Evolutionary conservation across 768 basidiomycete genomes (phyloP).

Genomic region (Coprinopsis sp.): DNA sequence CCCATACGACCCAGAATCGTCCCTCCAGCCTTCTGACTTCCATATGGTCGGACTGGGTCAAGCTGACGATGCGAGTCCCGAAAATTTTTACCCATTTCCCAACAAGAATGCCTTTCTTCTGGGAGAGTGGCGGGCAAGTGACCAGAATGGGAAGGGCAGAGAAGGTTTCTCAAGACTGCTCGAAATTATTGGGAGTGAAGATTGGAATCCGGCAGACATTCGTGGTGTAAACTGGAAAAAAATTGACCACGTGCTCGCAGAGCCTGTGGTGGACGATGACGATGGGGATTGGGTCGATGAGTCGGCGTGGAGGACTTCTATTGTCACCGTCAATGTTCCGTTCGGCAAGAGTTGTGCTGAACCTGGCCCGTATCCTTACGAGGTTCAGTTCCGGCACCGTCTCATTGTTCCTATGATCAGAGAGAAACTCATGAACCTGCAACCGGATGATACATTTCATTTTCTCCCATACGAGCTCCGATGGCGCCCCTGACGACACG

Average conservation of each 20-base stretch:
- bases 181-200: too few relatives aligned
- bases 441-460: constrained; percentile 9
- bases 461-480: constrained; percentile 11
- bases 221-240: background rate
- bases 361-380: background rate
- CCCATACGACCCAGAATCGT: too few relatives aligned
- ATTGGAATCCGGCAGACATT: too few relatives aligned
- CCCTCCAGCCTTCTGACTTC: too few relatives aligned
- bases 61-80: too few relatives aligned
- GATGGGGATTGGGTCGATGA: background rate
- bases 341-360: background rate
- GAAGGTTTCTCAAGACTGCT: too few relatives aligned
- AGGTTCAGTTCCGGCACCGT: too few relatives aligned
- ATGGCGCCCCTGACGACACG: constrained; percentile 4
- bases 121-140: too few relatives aligned
- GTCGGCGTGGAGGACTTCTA: background rate
- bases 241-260: background rate
- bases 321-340: background rate
- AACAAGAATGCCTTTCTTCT: too few relatives aligned
- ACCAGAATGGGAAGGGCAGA: background rate
- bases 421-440: background rate
- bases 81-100: too few relatives aligned
- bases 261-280: background rate
- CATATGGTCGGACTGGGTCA: too few relatives aligned
- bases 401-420: too few relatives aligned